These are phyloP conservation scores for Magnolia kwangsiensis DNA, from an alignment of 164 flowering plant genomes.

Conservation along the genomic window DNA sequence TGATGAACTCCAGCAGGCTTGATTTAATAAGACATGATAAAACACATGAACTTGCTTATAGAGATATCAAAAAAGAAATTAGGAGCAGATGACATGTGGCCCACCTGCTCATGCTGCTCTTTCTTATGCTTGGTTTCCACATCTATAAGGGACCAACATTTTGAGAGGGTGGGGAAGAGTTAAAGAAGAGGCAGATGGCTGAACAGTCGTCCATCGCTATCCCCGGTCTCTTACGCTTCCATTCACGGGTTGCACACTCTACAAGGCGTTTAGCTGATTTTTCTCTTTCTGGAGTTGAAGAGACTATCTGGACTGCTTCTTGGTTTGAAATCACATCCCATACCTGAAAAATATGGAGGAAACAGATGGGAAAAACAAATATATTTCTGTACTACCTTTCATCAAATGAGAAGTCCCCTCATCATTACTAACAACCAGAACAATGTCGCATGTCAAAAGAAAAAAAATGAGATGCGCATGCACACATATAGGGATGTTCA, in stretches of 20 bases:
- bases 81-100: neutral
- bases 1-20: neutral
- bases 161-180: conserved; percentile 29
- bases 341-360: conserved; percentile 35
- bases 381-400: neutral
- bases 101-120: neutral
- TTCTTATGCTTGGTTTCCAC: conserved; percentile 9
- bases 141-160: conserved; percentile 7
- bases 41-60: neutral
- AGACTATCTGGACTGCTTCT: conserved; percentile 81
- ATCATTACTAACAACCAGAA: neutral
- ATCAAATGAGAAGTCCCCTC: neutral
- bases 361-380: neutral
- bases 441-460: neutral
- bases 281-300: conserved; percentile 53
- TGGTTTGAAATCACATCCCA: conserved; percentile 98
- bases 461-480: neutral
- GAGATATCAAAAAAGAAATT: neutral
- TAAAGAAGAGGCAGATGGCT: conserved; percentile 87
- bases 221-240: conserved; percentile 69
- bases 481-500: neutral
- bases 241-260: conserved; percentile 57
- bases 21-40: neutral
- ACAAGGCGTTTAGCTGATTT: conserved; percentile 77
- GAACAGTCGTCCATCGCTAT: conserved; percentile 85